phyloP scores from a whole-genome alignment of 78 protist genomes.

The Planoprotostelium fungivorum region DNA sequence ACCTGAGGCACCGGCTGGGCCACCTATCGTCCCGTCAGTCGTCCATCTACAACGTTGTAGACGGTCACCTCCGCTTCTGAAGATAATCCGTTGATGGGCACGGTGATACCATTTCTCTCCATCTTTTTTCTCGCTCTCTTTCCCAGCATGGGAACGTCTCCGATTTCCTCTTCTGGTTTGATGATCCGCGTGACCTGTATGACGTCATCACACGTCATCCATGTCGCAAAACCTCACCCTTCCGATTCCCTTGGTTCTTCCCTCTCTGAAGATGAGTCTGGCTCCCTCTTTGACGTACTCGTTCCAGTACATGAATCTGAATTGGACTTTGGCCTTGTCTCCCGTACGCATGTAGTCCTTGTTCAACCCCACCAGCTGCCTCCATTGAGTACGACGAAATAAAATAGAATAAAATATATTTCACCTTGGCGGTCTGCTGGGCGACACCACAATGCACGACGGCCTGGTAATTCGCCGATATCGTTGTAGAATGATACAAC shows the following conservation, averaged over 20 bases:
- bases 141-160: not conserved
- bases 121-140: not conserved
- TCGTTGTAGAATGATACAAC: conserved; percentile 91
- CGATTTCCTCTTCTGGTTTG: not conserved
- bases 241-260: conserved; percentile 63
- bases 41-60: not conserved
- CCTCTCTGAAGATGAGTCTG: conserved; percentile 89
- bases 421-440: conserved; percentile 58
- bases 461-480: conserved; percentile 83
- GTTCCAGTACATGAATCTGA: conserved; percentile 78
- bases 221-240: conserved; percentile 8
- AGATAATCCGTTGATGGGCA: not conserved
- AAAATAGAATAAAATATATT: not conserved
- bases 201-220: not conserved
- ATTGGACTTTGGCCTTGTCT: conserved; percentile 70
- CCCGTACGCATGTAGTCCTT: conserved; percentile 87
- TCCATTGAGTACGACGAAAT: not conserved
- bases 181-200: not conserved
- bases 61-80: not conserved
- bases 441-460: conserved; percentile 83
- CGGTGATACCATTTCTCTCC: not conserved
- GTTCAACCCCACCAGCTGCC: conserved; percentile 35
- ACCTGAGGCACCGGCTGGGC: too few relatives aligned
- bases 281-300: conserved; percentile 74
- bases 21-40: too few relatives aligned